phyloP scores from a whole-genome alignment of 768 basidiomycete species.

The Auricularia sp. region DNA sequence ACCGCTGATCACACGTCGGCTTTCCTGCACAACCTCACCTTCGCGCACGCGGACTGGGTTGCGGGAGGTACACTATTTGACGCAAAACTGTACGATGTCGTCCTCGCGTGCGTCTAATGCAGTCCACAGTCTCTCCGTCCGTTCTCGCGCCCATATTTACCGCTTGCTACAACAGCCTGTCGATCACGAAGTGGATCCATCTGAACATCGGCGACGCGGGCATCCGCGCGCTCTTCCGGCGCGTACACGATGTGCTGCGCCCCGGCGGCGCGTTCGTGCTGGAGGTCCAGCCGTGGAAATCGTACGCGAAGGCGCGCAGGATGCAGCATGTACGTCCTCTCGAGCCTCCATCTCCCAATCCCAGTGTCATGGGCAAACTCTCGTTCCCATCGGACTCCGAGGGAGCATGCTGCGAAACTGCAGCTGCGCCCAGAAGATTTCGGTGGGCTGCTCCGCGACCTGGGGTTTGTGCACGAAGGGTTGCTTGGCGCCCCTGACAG shows the following conservation, averaged over 20 bases:
- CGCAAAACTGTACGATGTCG: slow-evolving; percentile 56
- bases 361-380: no score
- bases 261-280: slow-evolving; percentile 61
- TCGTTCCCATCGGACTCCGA: slow-evolving; percentile 32
- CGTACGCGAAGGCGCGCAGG: slow-evolving; percentile 67
- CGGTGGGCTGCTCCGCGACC: slow-evolving; percentile 34
- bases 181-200: slow-evolving; percentile 89
- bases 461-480: slow-evolving; percentile 50
- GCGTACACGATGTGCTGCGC: slow-evolving; percentile 45
- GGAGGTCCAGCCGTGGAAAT: slow-evolving; percentile 80
- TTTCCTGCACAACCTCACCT: slow-evolving; percentile 73
- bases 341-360: not conserved
- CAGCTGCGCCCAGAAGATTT: slow-evolving; percentile 58
- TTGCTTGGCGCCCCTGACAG: slow-evolving; percentile 34
- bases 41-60: slow-evolving; percentile 70
- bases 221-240: slow-evolving; percentile 54
- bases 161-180: slow-evolving; percentile 42
- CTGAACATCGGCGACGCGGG: slow-evolving; percentile 70
- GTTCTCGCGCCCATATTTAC: not conserved
- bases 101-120: slow-evolving; percentile 53
- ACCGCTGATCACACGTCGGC: slow-evolving; percentile 15
- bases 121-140: not conserved
- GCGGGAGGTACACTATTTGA: slow-evolving; percentile 38
- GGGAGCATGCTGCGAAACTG: slow-evolving; percentile 47
- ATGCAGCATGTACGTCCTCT: slow-evolving; percentile 41